phyloP scores from a whole-genome alignment of 257 asterid species.

The Nicotiana attenuata region DNA sequence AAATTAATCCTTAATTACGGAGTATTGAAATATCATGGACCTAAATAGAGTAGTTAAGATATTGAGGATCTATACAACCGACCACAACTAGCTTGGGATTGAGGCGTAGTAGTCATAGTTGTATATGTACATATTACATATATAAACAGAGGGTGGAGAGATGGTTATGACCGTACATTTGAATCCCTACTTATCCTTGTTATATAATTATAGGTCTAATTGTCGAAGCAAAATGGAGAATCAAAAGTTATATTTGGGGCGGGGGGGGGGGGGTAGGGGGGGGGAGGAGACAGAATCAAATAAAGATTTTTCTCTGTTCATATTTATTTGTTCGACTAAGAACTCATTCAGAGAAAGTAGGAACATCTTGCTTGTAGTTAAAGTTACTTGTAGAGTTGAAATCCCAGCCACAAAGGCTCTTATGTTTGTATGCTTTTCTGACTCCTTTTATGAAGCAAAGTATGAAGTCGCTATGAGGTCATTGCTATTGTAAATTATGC shows the following conservation, averaged over 20 bases:
- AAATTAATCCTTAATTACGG: not conserved
- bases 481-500: not conserved
- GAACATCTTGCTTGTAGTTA: not conserved
- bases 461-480: not conserved
- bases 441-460: not conserved
- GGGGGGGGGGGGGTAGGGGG: too few species aligned
- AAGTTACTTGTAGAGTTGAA: not conserved
- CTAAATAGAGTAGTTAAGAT: not conserved
- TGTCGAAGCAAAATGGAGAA: not conserved
- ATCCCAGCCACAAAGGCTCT: not conserved
- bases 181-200: not conserved
- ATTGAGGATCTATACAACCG: not conserved
- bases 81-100: not conserved
- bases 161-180: not conserved
- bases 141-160: not conserved
- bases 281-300: not conserved
- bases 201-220: not conserved
- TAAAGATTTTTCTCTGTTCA: not conserved
- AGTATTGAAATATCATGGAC: not conserved
- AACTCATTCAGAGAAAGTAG: not conserved
- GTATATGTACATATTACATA: too few species aligned
- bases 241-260: not conserved
- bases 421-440: not conserved
- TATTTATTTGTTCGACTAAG: not conserved
- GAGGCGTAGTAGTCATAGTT: not conserved